Conservation (phyloP, 176 grass and related monocot species). For the Oropetium thomaeum region DNA sequence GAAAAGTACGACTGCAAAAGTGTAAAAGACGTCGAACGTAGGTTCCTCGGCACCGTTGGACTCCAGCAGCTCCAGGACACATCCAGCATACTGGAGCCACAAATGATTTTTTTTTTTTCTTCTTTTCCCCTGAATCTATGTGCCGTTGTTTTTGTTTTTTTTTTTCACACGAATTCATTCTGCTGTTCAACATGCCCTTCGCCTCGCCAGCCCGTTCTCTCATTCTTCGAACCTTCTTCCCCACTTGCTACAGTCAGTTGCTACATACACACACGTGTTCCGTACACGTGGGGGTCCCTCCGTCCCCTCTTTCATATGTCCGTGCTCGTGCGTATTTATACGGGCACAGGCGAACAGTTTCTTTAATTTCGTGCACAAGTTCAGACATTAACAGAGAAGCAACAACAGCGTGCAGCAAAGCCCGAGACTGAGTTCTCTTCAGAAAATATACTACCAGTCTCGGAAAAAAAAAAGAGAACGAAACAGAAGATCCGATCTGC, state of each 20-base stretch:
- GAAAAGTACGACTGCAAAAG: conserved; percentile 9
- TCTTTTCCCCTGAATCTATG: too few relatives aligned
- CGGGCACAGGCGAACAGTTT: background rate
- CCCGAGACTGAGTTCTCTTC: background rate
- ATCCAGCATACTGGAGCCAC: conserved; percentile 1
- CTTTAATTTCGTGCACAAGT: background rate
- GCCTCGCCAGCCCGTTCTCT: background rate
- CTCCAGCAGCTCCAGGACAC: conserved; percentile 8
- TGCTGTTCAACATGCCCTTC: background rate
- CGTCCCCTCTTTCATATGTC: background rate
- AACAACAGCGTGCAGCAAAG: background rate
- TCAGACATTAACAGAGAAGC: background rate
- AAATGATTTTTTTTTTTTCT: background rate
- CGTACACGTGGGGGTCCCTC: background rate
- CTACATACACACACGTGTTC: background rate
- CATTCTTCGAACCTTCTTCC: conserved; percentile 32
- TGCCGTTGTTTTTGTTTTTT: too few relatives aligned
- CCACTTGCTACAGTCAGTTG: background rate
- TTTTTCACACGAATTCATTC: conserved; percentile 8
- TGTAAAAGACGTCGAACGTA: background rate
- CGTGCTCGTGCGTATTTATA: conserved; percentile 1
- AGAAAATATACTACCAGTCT: background rate
- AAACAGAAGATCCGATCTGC: background rate
- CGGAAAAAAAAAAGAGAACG: background rate
- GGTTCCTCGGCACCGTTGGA: background rate